A percentile compares a stretch with the other conserved stretches of the same genome.
phyloP scores from a whole-genome alignment of 1,284 basidiomycete species.

The Pascua guehoae region DNA sequence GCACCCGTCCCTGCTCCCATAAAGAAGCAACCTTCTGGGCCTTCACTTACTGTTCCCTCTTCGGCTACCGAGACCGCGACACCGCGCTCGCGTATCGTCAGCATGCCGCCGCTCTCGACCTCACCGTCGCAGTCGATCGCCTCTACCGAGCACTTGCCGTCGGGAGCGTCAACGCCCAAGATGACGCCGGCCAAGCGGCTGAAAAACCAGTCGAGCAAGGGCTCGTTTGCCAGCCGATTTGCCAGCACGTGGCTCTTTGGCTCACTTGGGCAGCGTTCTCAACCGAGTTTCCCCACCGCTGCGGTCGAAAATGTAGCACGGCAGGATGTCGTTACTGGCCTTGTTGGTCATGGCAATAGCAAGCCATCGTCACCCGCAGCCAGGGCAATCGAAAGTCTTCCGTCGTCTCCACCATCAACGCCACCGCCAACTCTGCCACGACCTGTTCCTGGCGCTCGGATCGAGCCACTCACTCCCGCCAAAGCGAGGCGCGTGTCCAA shows the following conservation, averaged over 20 bases:
- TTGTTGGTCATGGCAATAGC: conserved; percentile 1
- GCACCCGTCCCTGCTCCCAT: not conserved
- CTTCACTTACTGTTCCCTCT: no score
- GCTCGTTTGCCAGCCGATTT: conserved; percentile 37
- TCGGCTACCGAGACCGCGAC: not conserved
- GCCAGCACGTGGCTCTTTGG: conserved; percentile 42
- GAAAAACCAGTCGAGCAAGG: conserved; percentile 36
- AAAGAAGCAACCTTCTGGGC: no score
- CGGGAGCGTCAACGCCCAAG: conserved; percentile 39
- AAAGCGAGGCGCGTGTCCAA: conserved; percentile 5
- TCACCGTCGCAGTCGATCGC: conserved; percentile 13
- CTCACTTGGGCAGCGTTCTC: conserved; percentile 28
- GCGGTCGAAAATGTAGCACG: conserved; percentile 33
- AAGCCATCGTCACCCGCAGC: conserved; percentile 5
- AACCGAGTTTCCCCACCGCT: conserved; percentile 38
- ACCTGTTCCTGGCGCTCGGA: conserved; percentile 21
- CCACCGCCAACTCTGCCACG: conserved; percentile 18
- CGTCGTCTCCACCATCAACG: conserved; percentile 3
- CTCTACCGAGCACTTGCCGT: conserved; percentile 13
- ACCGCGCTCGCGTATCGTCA: conserved; percentile 10
- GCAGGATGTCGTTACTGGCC: conserved; percentile 27
- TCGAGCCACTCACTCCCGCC: not conserved
- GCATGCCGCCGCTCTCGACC: conserved; percentile 6
- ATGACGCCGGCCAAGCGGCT: conserved; percentile 33
- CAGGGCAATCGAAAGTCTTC: not conserved